phyloP scores from a whole-genome alignment of 129 eudicot species.

The Flaveria trinervia region DNA sequence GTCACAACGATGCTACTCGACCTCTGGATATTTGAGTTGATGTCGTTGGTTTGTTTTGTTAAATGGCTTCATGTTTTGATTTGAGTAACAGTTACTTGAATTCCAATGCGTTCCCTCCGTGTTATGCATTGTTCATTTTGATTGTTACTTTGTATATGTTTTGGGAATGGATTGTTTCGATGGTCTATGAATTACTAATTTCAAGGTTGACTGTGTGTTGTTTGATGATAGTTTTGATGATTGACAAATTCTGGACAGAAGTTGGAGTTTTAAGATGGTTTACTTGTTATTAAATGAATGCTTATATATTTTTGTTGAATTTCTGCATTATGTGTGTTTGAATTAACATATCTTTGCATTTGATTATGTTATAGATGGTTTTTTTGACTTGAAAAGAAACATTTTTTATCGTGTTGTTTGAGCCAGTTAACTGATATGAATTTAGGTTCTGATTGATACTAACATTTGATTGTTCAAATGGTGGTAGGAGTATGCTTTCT shows the following conservation, averaged over 20 bases:
- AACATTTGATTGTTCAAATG: too few species aligned
- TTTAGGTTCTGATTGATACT: not conserved
- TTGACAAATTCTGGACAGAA: too few species aligned
- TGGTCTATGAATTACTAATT: too few species aligned
- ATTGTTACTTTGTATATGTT: too few species aligned
- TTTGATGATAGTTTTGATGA: too few species aligned
- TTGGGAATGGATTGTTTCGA: too few species aligned
- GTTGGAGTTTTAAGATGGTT: not conserved
- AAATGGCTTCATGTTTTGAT: not conserved
- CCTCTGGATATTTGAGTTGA: not conserved
- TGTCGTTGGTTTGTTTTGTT: not conserved
- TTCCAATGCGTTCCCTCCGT: not conserved
- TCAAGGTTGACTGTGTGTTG: too few species aligned
- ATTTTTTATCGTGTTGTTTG: not conserved
- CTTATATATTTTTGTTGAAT: not conserved
- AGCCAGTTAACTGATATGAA: not conserved
- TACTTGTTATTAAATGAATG: not conserved
- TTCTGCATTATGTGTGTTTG: not conserved
- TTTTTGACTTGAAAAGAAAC: not conserved
- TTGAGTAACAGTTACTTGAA: too few species aligned
- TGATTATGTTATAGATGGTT: slow-evolving; percentile 3
- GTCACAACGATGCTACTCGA: too few species aligned
- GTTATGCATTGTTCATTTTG: too few species aligned
- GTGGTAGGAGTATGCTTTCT: too few species aligned
- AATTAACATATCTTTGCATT: not conserved